A percentile compares a stretch with the other conserved stretches of the same genome.
Evolutionary conservation across 2,329 filamentous ascomycete genomes (phyloP).

Genomic region (Talaromyces sp.): DNA sequence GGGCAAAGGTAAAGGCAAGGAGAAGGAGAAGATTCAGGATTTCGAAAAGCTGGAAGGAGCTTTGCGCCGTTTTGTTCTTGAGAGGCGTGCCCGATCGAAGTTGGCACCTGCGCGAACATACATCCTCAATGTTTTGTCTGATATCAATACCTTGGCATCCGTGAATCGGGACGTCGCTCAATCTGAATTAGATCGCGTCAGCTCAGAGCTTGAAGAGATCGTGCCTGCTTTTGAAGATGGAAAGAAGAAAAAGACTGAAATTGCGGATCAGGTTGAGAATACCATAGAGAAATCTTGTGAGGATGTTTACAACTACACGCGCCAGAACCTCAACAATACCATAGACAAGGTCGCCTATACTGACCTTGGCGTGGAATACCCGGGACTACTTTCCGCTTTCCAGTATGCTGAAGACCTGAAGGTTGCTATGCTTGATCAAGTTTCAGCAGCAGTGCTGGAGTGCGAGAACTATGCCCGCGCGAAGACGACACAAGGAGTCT

Average conservation of each 20-base stretch:
- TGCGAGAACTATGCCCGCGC: conserved; percentile 84
- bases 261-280: conserved; percentile 75
- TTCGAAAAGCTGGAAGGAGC: conserved; percentile 89
- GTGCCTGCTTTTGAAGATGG: conserved; percentile 83
- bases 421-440: conserved; percentile 83
- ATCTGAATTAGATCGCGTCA: conserved; percentile 78
- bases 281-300: conserved; percentile 82
- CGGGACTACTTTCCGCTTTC: conserved; percentile 79
- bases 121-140: conserved; percentile 84
- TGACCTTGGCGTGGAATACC: conserved; percentile 79
- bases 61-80: conserved; percentile 84
- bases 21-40: conserved; percentile 83
- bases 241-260: conserved; percentile 72
- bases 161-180: conserved; percentile 87
- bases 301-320: conserved; percentile 80
- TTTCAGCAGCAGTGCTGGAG: conserved; percentile 69
- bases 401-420: conserved; percentile 92
- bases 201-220: conserved; percentile 72
- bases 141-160: conserved; percentile 74
- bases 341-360: conserved; percentile 73
- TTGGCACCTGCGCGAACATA: conserved; percentile 94
- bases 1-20: conserved; percentile 74
- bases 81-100: conserved; percentile 93
- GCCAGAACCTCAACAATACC: conserved; percentile 68
- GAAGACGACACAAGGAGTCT: conserved; percentile 76